Evolutionary conservation across 75 land plant genomes (phyloP).

Genomic region (Selaginella moellendorffii): DNA sequence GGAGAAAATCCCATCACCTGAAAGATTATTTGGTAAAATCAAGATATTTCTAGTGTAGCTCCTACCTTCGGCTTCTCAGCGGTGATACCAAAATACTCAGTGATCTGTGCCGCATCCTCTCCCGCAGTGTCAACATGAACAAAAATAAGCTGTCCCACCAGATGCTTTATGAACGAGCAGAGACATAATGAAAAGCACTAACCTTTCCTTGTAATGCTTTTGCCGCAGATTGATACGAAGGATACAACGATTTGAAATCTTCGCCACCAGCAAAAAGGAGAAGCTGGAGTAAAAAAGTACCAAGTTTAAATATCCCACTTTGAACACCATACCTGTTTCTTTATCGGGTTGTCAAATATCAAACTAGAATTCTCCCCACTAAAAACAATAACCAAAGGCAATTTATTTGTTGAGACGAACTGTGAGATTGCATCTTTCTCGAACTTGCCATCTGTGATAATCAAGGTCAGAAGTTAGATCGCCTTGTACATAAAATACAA

Average conservation of each 20-base stretch:
- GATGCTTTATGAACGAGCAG: no score
- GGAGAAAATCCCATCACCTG: conserved; percentile 22
- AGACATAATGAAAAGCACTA: no score
- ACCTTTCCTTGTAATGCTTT: conserved; percentile 85
- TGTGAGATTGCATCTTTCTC: conserved; percentile 38
- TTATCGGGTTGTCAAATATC: conserved; percentile 69
- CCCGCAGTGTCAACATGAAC: conserved; percentile 47
- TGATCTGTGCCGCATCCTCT: conserved; percentile 51
- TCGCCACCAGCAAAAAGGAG: conserved; percentile 56
- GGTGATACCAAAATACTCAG: conserved; percentile 72
- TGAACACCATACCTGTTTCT: conserved; percentile 53
- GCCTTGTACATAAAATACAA: no score
- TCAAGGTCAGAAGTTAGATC: no score
- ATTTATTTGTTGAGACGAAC: conserved; percentile 69
- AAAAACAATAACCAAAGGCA: conserved; percentile 72
- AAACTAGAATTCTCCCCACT: conserved; percentile 45
- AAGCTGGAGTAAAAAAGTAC: conserved; percentile 38
- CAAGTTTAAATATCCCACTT: no score
- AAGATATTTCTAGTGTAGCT: conserved; percentile 7
- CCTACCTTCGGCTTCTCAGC: conserved; percentile 53
- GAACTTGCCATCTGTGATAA: conserved; percentile 57
- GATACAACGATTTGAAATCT: conserved; percentile 29
- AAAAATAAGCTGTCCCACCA: conserved; percentile 77
- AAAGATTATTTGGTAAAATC: conserved; percentile 53
- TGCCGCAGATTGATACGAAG: conserved; percentile 61